phyloP scores from a whole-genome alignment of 768 basidiomycete genomes.

The Agaricus bisporus region DNA sequence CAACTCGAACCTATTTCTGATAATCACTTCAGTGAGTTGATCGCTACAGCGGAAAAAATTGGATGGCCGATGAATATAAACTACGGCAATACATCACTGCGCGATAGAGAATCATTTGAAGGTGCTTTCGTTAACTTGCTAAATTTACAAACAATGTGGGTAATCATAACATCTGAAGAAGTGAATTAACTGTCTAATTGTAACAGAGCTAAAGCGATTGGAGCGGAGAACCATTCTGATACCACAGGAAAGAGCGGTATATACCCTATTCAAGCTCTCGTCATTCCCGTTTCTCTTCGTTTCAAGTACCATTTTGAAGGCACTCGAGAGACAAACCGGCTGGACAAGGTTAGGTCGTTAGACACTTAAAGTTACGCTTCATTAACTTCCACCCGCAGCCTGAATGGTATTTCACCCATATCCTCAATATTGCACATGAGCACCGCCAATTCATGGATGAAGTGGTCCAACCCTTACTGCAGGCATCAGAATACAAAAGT shows the following conservation, averaged over 20 bases:
- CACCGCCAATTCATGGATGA: conserved; percentile 76
- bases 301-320: conserved; percentile 97
- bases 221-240: conserved; percentile 11
- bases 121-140: conserved; percentile 71
- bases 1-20: background rate
- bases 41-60: conserved; percentile 61
- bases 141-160: conserved; percentile 74
- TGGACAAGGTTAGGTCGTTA: conserved; percentile 71
- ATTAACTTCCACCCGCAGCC: conserved; percentile 45
- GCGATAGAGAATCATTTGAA: conserved; percentile 65
- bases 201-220: conserved; percentile 48
- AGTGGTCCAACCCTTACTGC: conserved; percentile 65
- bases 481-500: conserved; percentile 51
- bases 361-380: background rate
- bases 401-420: conserved; percentile 95
- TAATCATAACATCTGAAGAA: background rate
- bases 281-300: conserved; percentile 75
- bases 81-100: conserved; percentile 43
- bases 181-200: background rate
- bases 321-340: conserved; percentile 75
- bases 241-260: conserved; percentile 47
- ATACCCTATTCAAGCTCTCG: conserved; percentile 80
- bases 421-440: conserved; percentile 82
- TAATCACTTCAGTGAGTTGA: conserved; percentile 43
- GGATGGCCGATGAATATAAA: conserved; percentile 83